Conservation (phyloP, 1,139 yeast genomes). For the Candida mesenterica region DNA sequence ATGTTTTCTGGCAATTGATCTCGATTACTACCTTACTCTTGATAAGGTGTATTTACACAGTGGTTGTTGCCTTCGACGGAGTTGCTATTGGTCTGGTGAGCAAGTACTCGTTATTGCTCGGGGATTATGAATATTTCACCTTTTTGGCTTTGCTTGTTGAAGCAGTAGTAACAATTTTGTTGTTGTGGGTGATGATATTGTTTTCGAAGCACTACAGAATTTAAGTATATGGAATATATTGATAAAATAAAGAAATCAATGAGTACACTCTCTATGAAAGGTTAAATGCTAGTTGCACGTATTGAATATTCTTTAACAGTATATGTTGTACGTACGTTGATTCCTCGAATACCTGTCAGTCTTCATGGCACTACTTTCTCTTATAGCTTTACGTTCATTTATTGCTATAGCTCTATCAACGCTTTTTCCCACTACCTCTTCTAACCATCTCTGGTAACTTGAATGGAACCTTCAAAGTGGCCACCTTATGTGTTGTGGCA, state of each 20-base stretch:
- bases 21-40: slow-evolving; percentile 7
- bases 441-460: slow-evolving; percentile 80
- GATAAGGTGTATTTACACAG: slow-evolving; percentile 17
- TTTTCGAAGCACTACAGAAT: slow-evolving; percentile 2
- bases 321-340: too few relatives aligned
- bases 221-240: too few relatives aligned
- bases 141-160: slow-evolving; percentile 17
- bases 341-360: too few relatives aligned
- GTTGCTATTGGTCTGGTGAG: slow-evolving; percentile 14
- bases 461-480: slow-evolving; percentile 83
- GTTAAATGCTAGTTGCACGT: too few relatives aligned
- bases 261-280: too few relatives aligned
- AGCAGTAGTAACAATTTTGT: slow-evolving; percentile 5
- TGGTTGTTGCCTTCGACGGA: slow-evolving; percentile 16
- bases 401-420: background rate
- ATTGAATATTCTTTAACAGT: too few relatives aligned
- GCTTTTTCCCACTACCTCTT: slow-evolving; percentile 46
- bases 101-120: slow-evolving; percentile 18
- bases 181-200: slow-evolving; percentile 2
- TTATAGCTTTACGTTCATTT: background rate
- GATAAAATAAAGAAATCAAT: too few relatives aligned
- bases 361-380: background rate
- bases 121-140: slow-evolving; percentile 21
- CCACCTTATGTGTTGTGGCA: slow-evolving; percentile 72
- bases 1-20: background rate